These are phyloP conservation scores for Clohesyomyces aquaticus DNA, from an alignment of 495 filamentous ascomycete genomes.

Conservation along the genomic window DNA sequence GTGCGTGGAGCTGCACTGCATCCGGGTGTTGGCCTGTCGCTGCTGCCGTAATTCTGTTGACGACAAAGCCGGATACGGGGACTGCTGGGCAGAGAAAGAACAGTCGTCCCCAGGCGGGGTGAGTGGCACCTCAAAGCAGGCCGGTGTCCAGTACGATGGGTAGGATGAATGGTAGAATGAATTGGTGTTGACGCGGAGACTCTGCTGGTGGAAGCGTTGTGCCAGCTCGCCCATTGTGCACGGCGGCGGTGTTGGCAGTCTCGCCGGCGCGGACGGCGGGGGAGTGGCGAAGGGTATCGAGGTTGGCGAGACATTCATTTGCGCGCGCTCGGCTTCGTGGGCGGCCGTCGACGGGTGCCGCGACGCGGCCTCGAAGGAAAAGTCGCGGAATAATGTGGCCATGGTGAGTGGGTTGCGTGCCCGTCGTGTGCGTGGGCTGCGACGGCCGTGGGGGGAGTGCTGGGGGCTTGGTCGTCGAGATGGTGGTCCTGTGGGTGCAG, in stretches of 20 bases:
- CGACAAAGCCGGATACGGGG: constrained; percentile 15
- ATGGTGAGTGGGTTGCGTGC: background rate
- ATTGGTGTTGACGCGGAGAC: constrained; percentile 25
- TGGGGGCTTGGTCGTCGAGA: background rate
- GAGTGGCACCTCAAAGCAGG: constrained; percentile 22
- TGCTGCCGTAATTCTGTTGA: constrained; percentile 30
- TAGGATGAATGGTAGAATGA: too few relatives aligned
- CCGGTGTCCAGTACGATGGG: too few relatives aligned
- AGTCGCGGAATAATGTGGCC: constrained; percentile 34
- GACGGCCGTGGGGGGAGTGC: background rate
- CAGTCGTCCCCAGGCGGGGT: constrained; percentile 30
- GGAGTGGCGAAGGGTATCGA: constrained; percentile 5
- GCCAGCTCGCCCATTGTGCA: constrained; percentile 36
- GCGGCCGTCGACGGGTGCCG: constrained; percentile 15
- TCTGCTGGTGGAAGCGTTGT: constrained; percentile 26
- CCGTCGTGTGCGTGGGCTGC: background rate
- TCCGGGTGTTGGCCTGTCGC: constrained; percentile 39
- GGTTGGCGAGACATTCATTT: constrained; percentile 37
- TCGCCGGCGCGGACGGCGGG: background rate
- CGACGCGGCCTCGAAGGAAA: constrained; percentile 37
- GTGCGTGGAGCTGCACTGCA: constrained; percentile 40
- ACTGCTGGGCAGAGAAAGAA: constrained; percentile 18
- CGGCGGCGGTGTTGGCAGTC: constrained; percentile 22
- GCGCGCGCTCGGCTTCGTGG: constrained; percentile 30
- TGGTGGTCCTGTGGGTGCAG: background rate